Conservation (phyloP, 73 alveolate species). For the Stentor coeruleus region DNA sequence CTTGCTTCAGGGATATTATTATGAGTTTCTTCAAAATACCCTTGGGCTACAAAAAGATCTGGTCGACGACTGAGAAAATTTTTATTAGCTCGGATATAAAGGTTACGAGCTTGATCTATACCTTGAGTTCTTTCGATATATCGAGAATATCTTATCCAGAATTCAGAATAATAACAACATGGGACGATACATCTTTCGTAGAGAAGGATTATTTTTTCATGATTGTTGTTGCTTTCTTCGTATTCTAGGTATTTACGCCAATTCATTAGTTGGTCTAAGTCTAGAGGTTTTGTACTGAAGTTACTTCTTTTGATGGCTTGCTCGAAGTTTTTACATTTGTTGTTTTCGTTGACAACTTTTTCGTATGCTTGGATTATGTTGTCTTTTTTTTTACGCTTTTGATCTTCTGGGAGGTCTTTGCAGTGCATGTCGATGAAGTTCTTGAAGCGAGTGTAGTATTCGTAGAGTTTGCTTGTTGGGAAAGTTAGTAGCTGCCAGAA, state of each 20-base stretch:
- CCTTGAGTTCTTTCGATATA: conserved; percentile 18
- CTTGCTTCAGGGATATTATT: conserved; percentile 19
- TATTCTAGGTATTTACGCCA: conserved; percentile 26
- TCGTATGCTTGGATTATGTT: conserved; percentile 1
- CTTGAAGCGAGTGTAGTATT: conserved; percentile 21
- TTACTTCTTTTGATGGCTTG: conserved; percentile 25
- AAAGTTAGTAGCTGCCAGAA: background rate
- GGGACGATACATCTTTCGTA: conserved; percentile 25
- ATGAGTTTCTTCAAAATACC: conserved; percentile 9
- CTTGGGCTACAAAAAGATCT: conserved; percentile 15
- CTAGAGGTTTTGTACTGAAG: conserved; percentile 15
- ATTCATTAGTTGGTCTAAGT: conserved; percentile 5
- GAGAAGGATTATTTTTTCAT: conserved; percentile 12
- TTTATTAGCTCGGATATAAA: conserved; percentile 1
- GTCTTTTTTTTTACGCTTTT: background rate
- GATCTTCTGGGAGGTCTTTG: conserved; percentile 5
- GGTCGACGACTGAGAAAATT: conserved; percentile 12
- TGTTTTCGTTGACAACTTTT: conserved; percentile 10
- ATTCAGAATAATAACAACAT: conserved; percentile 20
- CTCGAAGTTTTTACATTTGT: conserved; percentile 27
- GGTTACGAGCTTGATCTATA: conserved; percentile 4
- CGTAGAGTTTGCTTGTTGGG: conserved; percentile 22
- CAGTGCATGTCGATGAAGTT: conserved; percentile 22
- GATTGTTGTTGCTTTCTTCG: conserved; percentile 14
- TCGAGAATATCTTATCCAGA: conserved; percentile 23